Evolutionary conservation across 1,139 yeast species (phyloP).

Genomic region (Suhomyces bribrorum): DNA sequence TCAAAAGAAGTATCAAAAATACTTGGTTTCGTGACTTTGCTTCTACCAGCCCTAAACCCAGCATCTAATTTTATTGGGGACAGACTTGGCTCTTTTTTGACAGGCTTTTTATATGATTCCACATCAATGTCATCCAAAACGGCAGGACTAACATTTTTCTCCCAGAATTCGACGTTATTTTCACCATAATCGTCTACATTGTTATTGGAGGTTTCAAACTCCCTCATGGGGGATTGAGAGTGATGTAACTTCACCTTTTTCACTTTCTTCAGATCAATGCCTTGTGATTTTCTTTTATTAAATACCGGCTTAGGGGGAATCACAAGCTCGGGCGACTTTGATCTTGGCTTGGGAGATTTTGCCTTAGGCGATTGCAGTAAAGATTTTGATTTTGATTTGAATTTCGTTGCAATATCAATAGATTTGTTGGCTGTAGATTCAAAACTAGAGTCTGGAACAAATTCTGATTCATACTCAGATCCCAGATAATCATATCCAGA

Average conservation of each 20-base stretch:
- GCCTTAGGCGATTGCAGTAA: background rate
- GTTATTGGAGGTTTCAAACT: constrained; percentile 32
- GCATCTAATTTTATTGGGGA: constrained; percentile 17
- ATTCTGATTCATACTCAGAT: constrained; percentile 5
- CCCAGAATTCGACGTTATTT: constrained; percentile 30
- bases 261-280: constrained; percentile 1
- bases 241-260: constrained; percentile 7
- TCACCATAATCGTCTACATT: constrained; percentile 42
- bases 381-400: background rate
- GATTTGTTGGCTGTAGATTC: constrained; percentile 4
- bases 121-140: constrained; percentile 4
- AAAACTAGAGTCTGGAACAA: constrained; percentile 8
- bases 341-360: background rate
- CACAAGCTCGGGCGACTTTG: background rate
- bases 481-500: constrained; percentile 1
- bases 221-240: constrained; percentile 12
- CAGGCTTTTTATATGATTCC: background rate
- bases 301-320: constrained; percentile 1
- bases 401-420: background rate
- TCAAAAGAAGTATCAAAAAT: constrained; percentile 20
- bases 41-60: constrained; percentile 1
- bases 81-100: constrained; percentile 3
- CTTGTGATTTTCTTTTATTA: background rate
- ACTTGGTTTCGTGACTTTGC: constrained; percentile 11
- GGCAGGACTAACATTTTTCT: constrained; percentile 18